Evolutionary conservation across 371 early-diverging fungal species (phyloP), one percentile per base, ranked within the genome.

Genomic region (Mucor sp.): DNA sequence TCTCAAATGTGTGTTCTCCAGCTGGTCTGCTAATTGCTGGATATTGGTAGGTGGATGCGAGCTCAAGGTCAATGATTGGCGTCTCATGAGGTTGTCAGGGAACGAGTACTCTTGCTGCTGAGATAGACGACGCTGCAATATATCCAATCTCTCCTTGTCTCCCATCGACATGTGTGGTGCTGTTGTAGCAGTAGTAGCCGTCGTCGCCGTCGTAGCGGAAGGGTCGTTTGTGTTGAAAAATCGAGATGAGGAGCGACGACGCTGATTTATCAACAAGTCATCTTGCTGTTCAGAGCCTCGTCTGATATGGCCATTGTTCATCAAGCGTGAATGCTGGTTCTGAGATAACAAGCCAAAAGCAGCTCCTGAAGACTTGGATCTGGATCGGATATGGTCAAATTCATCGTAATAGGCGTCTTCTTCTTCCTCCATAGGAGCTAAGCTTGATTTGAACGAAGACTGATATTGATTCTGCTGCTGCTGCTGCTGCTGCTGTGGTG

Each of bases 351-450:
- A 48, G 4, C 77, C 75, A 67, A 83, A 74, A 0, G 83, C 83
- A 6, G 83, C 83, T 2, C 84, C 84, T 3, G 81, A 81, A 0
- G 84, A 84, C 63, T 80, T 77, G 9, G 81, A 81, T 17, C 84
- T 66, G 14, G 76, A 69, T 33, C 81, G 60, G 30, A 75, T 74
- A 44, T 68, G 62, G 47, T 69, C 70, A 28, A 68, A 50, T 1
- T 69, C 72, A 32, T 74, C 74, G 56, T 59, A 63, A 15, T 35
- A 59, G 1, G 65, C 69, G 41, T 80, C 77, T 17, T 80, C 76
- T 30, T 81, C 84, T 61, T 83, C 81, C 15, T 60, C 68, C 79
- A 80, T 84, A 6, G 81, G 75, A 11, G 74, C 75, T 25, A 82
- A 60, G 21, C 77, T 72, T 7, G 60, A 69, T 21, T 72, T 75